A percentile compares a stretch with the other conserved stretches of the same genome.
Evolutionary conservation across 2,329 filamentous ascomycete species (phyloP).

Genomic region (Periconia macrospinosa): DNA sequence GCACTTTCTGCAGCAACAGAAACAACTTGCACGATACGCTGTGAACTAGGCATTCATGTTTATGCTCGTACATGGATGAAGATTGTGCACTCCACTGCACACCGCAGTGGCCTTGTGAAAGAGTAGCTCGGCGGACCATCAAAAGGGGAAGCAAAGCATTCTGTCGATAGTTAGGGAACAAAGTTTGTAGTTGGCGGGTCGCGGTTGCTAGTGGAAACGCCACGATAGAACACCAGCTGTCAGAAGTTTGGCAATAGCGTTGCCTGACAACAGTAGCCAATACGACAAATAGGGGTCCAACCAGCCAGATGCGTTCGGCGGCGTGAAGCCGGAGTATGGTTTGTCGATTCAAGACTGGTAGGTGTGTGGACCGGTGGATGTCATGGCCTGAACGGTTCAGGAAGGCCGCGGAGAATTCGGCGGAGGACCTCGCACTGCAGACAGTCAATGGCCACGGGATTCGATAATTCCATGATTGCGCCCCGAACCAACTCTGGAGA

Average conservation of each 20-base stretch:
- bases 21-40: not conserved
- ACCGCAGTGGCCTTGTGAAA: not conserved
- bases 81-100: not conserved
- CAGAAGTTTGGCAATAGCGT: too few species aligned
- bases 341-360: not conserved
- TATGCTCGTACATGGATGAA: not conserved
- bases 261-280: too few species aligned
- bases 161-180: not conserved
- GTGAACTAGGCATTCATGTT: too few species aligned
- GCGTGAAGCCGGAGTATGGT: too few species aligned
- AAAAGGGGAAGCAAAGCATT: not conserved
- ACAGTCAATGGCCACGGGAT: not conserved
- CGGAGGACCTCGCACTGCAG: not conserved
- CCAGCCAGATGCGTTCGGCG: not conserved
- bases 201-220: too few species aligned
- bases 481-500: conserved; percentile 14
- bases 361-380: not conserved
- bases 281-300: not conserved
- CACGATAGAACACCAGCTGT: too few species aligned
- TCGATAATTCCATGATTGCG: not conserved
- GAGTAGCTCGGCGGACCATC: not conserved
- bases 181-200: not conserved
- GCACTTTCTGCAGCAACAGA: not conserved
- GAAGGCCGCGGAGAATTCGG: not conserved
- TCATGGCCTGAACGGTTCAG: not conserved